phyloP scores from a whole-genome alignment of 345 rosid species.

The Eucalyptus viminalis region DNA sequence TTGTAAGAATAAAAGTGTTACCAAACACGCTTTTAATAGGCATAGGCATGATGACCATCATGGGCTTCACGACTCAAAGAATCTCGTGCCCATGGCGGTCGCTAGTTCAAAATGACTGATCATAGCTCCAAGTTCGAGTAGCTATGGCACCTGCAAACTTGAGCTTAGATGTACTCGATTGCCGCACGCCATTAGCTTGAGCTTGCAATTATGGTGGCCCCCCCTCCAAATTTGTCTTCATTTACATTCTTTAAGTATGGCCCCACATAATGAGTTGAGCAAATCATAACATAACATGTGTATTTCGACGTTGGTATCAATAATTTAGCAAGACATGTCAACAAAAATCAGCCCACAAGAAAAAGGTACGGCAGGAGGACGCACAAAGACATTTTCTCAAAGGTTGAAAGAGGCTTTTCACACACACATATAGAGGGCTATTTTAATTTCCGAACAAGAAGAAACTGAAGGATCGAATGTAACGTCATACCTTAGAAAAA shows the following conservation, averaged over 20 bases:
- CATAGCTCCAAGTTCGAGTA: background rate
- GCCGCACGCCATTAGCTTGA: background rate
- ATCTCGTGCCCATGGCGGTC: background rate
- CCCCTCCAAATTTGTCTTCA: background rate
- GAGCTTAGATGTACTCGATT: background rate
- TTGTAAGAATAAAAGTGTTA: accelerated
- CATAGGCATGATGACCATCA: background rate
- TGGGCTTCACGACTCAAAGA: background rate
- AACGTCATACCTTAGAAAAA: background rate
- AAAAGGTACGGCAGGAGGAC: background rate
- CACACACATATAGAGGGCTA: background rate
- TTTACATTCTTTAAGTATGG: background rate
- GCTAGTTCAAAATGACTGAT: background rate
- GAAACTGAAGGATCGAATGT: background rate
- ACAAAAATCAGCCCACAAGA: background rate
- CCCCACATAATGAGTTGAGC: background rate
- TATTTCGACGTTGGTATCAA: background rate
- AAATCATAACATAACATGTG: background rate
- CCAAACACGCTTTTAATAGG: accelerated
- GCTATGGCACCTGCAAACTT: background rate
- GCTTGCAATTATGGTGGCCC: background rate
- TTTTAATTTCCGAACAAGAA: background rate
- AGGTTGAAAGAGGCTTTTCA: background rate
- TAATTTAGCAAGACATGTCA: background rate
- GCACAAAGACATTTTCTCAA: background rate